Conservation (phyloP, 352 stramenopile species). For the Phytophthora macrochlamydospora region DNA sequence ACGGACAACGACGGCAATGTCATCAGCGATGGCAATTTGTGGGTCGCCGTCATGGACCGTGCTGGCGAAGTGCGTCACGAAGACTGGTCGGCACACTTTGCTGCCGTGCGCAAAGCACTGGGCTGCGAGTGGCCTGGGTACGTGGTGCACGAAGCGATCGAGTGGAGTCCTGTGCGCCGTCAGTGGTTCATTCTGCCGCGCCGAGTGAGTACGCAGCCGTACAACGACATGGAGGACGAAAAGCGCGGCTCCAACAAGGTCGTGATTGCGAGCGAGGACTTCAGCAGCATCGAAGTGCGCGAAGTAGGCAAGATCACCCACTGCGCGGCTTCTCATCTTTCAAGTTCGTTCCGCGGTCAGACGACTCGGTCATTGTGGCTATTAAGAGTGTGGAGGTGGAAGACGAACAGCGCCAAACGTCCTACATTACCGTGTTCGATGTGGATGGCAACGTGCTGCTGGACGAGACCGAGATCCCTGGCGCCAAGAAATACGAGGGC, state of each 20-base stretch:
- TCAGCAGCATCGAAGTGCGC: slow-evolving; percentile 81
- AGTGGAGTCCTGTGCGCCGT: slow-evolving; percentile 93
- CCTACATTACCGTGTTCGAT: slow-evolving; percentile 94
- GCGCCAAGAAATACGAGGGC: slow-evolving; percentile 93
- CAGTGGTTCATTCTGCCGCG: slow-evolving; percentile 99
- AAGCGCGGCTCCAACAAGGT: slow-evolving; percentile 90
- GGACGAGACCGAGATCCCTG: slow-evolving; percentile 91
- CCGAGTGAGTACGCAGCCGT: slow-evolving; percentile 93
- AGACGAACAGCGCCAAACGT: slow-evolving; percentile 89
- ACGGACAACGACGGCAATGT: slow-evolving; percentile 92
- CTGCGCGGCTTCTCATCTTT: slow-evolving; percentile 94
- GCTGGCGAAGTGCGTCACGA: slow-evolving; percentile 84
- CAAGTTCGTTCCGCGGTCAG: slow-evolving; percentile 93
- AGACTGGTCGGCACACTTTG: slow-evolving; percentile 95
- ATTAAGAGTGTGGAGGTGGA: slow-evolving; percentile 95
- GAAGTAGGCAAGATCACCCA: slow-evolving; percentile 84
- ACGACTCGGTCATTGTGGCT: slow-evolving; percentile 91
- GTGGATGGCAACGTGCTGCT: slow-evolving; percentile 90
- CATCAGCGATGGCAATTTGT: slow-evolving; percentile 97
- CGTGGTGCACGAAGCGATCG: slow-evolving; percentile 98
- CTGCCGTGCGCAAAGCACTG: slow-evolving; percentile 92
- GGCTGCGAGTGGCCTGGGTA: slow-evolving; percentile 92
- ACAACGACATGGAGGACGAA: slow-evolving; percentile 97
- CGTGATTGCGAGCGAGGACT: slow-evolving; percentile 90
- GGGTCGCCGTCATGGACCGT: slow-evolving; percentile 93